Base-by-base conservation (phyloP, 2,329 filamentous ascomycete genomes). In the Tolypocladium amazonense region DNA sequence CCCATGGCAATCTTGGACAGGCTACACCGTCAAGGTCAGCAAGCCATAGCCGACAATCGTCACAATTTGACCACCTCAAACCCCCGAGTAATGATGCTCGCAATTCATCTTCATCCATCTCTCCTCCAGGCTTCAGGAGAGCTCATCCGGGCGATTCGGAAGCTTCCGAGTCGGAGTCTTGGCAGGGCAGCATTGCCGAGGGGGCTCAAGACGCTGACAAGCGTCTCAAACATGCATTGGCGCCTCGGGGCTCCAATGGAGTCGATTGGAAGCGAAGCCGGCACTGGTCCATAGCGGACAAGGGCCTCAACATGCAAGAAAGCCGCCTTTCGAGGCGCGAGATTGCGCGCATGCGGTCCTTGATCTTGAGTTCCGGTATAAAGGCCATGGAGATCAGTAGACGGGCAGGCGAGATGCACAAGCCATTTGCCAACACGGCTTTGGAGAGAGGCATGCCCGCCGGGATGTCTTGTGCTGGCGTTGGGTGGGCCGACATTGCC, bases 301-400 rank as follows among this genome's bases (percentile, higher is more conserved):
- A 74, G 57, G 71, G 67, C 37, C 65, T 70, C 4, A 69, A 73
- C 4, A 69, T 71, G 7, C 72, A 75, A 23, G 74, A 71, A 38
- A 61, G 64, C 23, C 67, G 65, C 30, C 64, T 89, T 37, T 86
- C 81, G 12, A 85, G 82, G 66, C 83, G 84, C n/a, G 93, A 97
- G 66, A 82, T 96, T 58, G 88, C 89, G 20, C 86, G 91, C n/a
- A 81, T 92, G 2, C 83, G 86, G 60, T 84, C 90, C 0, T 79
- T 95, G 11, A 83, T 96, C 47, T 78, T 96, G 27, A 89, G 87
- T 63, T 90, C 91, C 0, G 92, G 92, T n/a, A 87, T 97, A 68
- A 96, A 95, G 74, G 92, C 93, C 0, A 86, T 86, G 67, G 90
- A 94, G 68, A 89, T 97, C 59, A 80, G 81, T 35, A 82, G 86